These are phyloP conservation scores for Thermothielavioides terrestris DNA, from an alignment of 495 filamentous ascomycete genomes.

Conservation along the genomic window DNA sequence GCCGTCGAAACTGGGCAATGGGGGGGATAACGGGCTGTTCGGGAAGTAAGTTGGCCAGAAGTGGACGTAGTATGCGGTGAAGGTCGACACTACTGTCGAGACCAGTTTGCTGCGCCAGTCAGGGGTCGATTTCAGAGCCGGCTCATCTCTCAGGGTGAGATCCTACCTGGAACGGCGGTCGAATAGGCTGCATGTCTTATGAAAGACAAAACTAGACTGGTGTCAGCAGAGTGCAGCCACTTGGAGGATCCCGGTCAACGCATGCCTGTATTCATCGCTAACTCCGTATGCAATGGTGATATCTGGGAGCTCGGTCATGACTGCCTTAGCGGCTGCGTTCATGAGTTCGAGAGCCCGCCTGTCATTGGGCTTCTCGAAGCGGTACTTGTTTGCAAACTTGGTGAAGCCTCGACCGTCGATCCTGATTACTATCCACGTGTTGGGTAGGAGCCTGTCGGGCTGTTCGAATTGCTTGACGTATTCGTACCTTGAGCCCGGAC, in stretches of 20 bases:
- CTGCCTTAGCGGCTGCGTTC: constrained; percentile 79
- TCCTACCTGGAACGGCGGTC: constrained; percentile 71
- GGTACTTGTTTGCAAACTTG: constrained; percentile 78
- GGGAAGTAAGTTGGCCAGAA: constrained; percentile 73
- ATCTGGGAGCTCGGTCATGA: constrained; percentile 78
- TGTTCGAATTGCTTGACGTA: constrained; percentile 89
- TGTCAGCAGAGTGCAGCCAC: not conserved
- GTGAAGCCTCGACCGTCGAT: constrained; percentile 90
- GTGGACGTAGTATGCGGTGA: constrained; percentile 84
- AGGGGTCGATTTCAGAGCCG: not conserved
- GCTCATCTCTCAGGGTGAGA: not conserved
- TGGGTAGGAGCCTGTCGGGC: constrained; percentile 66
- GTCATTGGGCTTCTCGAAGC: constrained; percentile 89
- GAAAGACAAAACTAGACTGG: constrained; percentile 70
- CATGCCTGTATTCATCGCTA: constrained; percentile 85
- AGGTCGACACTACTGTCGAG: constrained; percentile 82
- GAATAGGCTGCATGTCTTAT: constrained; percentile 70
- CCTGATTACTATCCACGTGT: constrained; percentile 89
- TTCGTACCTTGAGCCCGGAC: constrained; percentile 51
- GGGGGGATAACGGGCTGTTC: constrained; percentile 54
- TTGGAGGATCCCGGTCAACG: not conserved
- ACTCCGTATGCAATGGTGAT: constrained; percentile 82
- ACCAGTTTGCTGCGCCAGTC: constrained; percentile 63
- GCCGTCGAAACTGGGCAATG: constrained; percentile 85
- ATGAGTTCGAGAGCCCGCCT: constrained; percentile 78